A percentile compares a stretch with the other conserved stretches of the same genome.
Evolutionary conservation across 1,139 yeast genomes (phyloP).

Genomic region (Kazachstania sp.): DNA sequence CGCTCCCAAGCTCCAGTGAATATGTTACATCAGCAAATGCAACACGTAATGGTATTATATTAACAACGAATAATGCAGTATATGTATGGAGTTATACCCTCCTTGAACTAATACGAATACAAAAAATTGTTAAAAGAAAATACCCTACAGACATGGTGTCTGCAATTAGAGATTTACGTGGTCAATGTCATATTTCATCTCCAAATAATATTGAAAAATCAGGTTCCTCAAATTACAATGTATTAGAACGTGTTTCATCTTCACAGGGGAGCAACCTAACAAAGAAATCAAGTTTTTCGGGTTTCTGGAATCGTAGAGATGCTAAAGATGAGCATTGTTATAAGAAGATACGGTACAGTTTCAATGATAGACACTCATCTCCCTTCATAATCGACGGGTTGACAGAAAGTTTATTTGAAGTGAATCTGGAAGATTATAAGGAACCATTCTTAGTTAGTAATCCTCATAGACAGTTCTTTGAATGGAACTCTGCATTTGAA

Average conservation of each 20-base stretch:
- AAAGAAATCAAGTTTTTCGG: slow-evolving; percentile 13
- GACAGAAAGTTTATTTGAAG: slow-evolving; percentile 15
- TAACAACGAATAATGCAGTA: slow-evolving; percentile 20
- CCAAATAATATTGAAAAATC: neutral
- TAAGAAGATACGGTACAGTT: slow-evolving; percentile 10
- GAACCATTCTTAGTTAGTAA: slow-evolving; percentile 13
- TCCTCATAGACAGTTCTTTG: slow-evolving; percentile 15
- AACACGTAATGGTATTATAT: slow-evolving; percentile 12
- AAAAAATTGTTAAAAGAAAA: slow-evolving; percentile 15
- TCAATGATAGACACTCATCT: slow-evolving; percentile 7
- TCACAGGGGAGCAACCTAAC: slow-evolving; percentile 8
- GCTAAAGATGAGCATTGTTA: neutral
- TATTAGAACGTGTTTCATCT: neutral
- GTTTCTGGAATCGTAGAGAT: slow-evolving; percentile 12
- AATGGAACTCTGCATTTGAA: slow-evolving; percentile 15
- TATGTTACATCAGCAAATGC: slow-evolving; percentile 15
- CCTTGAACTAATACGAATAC: slow-evolving; percentile 12
- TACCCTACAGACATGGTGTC: slow-evolving; percentile 18
- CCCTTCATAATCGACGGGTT: slow-evolving; percentile 19
- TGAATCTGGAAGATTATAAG: slow-evolving; percentile 5
- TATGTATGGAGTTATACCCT: slow-evolving; percentile 20
- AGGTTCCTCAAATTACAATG: slow-evolving; percentile 1
- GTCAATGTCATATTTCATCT: neutral
- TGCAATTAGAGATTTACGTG: slow-evolving; percentile 13
- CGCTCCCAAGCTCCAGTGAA: slow-evolving; percentile 18